These are phyloP conservation scores for Penicillium sp. DNA, from an alignment of 2,329 filamentous ascomycete species.

Conservation along the genomic window DNA sequence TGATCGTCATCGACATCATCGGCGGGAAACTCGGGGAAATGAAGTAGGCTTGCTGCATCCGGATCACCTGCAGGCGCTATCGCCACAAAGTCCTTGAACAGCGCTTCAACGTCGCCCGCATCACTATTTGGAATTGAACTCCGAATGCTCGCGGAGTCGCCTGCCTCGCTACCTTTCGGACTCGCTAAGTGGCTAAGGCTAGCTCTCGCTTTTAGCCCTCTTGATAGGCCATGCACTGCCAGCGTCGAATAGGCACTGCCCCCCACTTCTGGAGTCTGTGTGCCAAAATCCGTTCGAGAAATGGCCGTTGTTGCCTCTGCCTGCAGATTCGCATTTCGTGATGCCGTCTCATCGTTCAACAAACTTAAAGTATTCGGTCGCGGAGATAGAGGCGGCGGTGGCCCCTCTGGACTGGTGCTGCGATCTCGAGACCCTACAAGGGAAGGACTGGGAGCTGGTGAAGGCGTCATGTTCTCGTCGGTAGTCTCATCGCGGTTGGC, in stretches of 20 bases:
- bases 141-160: slow-evolving; percentile 57
- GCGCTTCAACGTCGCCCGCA: slow-evolving; percentile 77
- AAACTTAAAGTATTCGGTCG: slow-evolving; percentile 49
- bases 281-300: slow-evolving; percentile 80
- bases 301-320: slow-evolving; percentile 83
- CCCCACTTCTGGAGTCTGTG: slow-evolving; percentile 73
- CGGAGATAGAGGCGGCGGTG: slow-evolving; percentile 55
- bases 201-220: slow-evolving; percentile 40
- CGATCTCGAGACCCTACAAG: slow-evolving; percentile 25
- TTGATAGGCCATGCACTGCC: slow-evolving; percentile 39
- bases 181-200: slow-evolving; percentile 53
- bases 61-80: slow-evolving; percentile 48
- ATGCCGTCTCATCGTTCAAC: slow-evolving; percentile 42
- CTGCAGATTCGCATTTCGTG: slow-evolving; percentile 45
- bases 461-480: slow-evolving; percentile 16
- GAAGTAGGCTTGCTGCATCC: slow-evolving; percentile 42
- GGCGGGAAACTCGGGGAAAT: slow-evolving; percentile 43
- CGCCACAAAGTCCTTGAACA: slow-evolving; percentile 73
- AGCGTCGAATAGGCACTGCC: slow-evolving; percentile 68
- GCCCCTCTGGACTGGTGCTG: slow-evolving; percentile 40
- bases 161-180: slow-evolving; percentile 56
- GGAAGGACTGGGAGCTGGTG: slow-evolving; percentile 25
- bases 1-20: slow-evolving; percentile 63
- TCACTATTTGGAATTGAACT: slow-evolving; percentile 61
- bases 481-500: slow-evolving; percentile 24